phyloP scores from a whole-genome alignment of 257 asterid genomes.

The Parsonsia alboflavescens region DNA sequence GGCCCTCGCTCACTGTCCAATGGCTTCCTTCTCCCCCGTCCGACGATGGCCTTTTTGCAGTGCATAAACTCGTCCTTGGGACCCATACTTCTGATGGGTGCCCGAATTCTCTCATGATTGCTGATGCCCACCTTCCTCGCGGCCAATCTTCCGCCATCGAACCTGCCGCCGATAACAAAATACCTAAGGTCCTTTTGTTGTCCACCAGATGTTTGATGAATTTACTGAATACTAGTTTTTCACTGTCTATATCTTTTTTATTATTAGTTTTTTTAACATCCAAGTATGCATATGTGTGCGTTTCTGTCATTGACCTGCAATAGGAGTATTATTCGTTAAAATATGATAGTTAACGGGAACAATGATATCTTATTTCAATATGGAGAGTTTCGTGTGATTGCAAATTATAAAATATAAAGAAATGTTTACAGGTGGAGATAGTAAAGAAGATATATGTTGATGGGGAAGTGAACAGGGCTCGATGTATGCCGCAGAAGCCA shows the following conservation, averaged over 20 bases:
- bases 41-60: slow-evolving; percentile 39
- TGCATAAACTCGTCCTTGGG: slow-evolving; percentile 67
- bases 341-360: not conserved
- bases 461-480: slow-evolving; percentile 91
- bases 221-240: slow-evolving; percentile 7
- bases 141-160: slow-evolving; percentile 44
- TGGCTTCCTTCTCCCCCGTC: slow-evolving; percentile 64
- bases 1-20: slow-evolving; percentile 98
- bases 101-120: slow-evolving; percentile 78
- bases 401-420: not conserved
- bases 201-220: slow-evolving; percentile 46
- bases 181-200: slow-evolving; percentile 51
- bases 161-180: slow-evolving; percentile 31
- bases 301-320: not conserved
- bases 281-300: not conserved
- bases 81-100: slow-evolving; percentile 76
- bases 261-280: too few species aligned
- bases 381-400: not conserved
- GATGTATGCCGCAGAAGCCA: slow-evolving; percentile 73
- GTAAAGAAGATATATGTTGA: slow-evolving; percentile 72
- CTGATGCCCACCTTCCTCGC: slow-evolving; percentile 70
- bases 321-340: not conserved
- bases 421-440: slow-evolving; percentile 57
- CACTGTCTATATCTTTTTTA: not conserved
- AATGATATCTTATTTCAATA: not conserved